These are phyloP conservation scores for Calocera viscosa DNA, from an alignment of 768 basidiomycete genomes.

Conservation along the genomic window DNA sequence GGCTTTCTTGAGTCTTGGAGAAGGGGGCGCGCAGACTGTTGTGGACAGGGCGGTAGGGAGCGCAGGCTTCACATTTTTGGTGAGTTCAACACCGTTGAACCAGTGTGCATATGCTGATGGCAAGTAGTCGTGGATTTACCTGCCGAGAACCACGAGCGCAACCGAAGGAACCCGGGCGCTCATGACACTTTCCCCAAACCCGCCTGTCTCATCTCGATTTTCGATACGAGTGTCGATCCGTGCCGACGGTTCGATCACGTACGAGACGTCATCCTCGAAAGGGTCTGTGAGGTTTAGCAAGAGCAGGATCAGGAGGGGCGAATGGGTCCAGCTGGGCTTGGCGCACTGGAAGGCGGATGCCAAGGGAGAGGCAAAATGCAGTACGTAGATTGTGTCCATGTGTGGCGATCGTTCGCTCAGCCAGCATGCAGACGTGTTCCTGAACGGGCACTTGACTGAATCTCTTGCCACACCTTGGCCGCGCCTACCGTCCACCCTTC, in stretches of 20 bases:
- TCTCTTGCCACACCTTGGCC: slow-evolving; percentile 52
- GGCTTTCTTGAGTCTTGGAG: slow-evolving; percentile 60
- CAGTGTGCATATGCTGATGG: background rate
- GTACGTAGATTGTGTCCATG: background rate
- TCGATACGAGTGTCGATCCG: slow-evolving; percentile 13
- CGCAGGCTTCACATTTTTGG: slow-evolving; percentile 66
- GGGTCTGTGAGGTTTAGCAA: slow-evolving; percentile 28
- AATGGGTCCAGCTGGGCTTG: slow-evolving; percentile 41
- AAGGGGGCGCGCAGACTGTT: slow-evolving; percentile 39
- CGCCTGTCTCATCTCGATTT: slow-evolving; percentile 8
- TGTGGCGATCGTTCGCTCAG: slow-evolving; percentile 20
- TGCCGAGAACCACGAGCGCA: slow-evolving; percentile 37
- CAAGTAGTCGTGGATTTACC: slow-evolving; percentile 32
- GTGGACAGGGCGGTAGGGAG: slow-evolving; percentile 37
- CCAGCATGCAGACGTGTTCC: slow-evolving; percentile 38
- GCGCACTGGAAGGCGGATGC: slow-evolving; percentile 28
- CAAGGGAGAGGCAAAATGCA: background rate
- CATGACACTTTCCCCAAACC: slow-evolving; percentile 9
- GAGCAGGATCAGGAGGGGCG: slow-evolving; percentile 42
- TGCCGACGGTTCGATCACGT: slow-evolving; percentile 11
- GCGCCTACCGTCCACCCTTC: slow-evolving; percentile 28
- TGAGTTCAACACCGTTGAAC: slow-evolving; percentile 7
- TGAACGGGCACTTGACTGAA: slow-evolving; percentile 61
- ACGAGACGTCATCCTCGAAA: slow-evolving; percentile 12
- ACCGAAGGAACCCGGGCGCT: slow-evolving; percentile 21